Base-by-base conservation (phyloP, 176 grass and related monocot genomes). In the Rhynchospora pubera region DNA sequence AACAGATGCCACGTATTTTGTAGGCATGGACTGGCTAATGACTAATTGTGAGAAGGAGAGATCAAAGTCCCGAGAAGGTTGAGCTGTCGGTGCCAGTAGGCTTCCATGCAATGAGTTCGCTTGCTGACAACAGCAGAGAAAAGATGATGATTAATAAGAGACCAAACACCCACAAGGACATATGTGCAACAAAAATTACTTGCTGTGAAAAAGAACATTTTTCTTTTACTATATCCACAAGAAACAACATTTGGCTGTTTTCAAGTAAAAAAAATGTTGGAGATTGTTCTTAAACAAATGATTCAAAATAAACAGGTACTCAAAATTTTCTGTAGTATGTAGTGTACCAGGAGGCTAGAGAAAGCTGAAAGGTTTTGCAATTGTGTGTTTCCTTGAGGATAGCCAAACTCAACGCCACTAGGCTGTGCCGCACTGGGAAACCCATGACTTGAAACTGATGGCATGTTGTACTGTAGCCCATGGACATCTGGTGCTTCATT, bases 321-420 rank as follows among this genome's bases (percentile, higher is more conserved):
- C 16, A 53, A 32, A 68, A 77, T 28, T 77, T 11, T 14, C 19
- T n/a, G 50, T 77, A 56, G 24, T 19, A 77, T 56, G 13, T 7
- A 77, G 30, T 12, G 82, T 96, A 99, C 97, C 89, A 99, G 72
- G 57, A 96, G 86, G 76, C 74, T 99, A 78, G 97, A 93, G 24
- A 99, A 85, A 73, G 90, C 91, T 16, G 93, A 91, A 80, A 96
- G 84, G 76, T 84, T 96, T 59, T 94, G 92, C 12, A 90, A 47
- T 78, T 95, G 96, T 30, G 59, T 84, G 85, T 86, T 99, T 86
- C 91, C 87, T 83, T 93, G 93, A 72, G 85, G 86, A 58, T 85
- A 89, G 16, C 64, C n/a, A 15, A 83, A 87, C 53, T 90, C 86
- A 77, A 87, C 55, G 82, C 90, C 81, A 85, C 70, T 91, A 52